Conservation (phyloP, 2,329 filamentous ascomycete species). For the Pseudopithomyces maydicus region DNA sequence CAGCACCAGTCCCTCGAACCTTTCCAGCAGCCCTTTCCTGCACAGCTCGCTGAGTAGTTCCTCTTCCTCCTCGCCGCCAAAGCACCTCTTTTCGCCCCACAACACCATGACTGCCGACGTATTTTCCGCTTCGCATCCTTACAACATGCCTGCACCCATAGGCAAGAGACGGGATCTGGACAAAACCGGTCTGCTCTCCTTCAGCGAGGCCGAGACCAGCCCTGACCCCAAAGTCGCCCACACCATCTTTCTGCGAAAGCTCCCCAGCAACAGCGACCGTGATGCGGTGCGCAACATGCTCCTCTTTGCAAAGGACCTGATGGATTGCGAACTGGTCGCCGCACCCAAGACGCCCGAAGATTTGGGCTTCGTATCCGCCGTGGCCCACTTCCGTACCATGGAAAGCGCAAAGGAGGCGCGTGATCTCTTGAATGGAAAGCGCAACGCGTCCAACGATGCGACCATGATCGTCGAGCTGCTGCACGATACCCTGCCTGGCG, state of each 20-base stretch:
- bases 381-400: conserved; percentile 63
- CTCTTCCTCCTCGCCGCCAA: conserved; percentile 46
- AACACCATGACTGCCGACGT: conserved; percentile 48
- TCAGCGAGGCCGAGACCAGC: conserved; percentile 39
- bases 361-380: conserved; percentile 60
- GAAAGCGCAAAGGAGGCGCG: conserved; percentile 65
- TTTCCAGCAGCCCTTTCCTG: conserved; percentile 46
- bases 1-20: conserved; percentile 48
- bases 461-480: conserved; percentile 65
- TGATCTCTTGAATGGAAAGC: conserved; percentile 64
- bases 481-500: conserved; percentile 38
- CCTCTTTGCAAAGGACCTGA: conserved; percentile 67
- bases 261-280: conserved; percentile 62
- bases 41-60: conserved; percentile 48
- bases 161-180: conserved; percentile 48
- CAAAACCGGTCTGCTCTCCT: conserved; percentile 42
- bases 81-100: conserved; percentile 39
- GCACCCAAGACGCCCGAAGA: conserved; percentile 60
- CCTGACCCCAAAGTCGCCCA: conserved; percentile 31
- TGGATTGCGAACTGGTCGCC: conserved; percentile 63
- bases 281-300: conserved; percentile 67
- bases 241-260: conserved; percentile 61
- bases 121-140: conserved; percentile 47
- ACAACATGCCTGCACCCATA: conserved; percentile 46
- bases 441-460: conserved; percentile 64